Evolutionary conservation across 139 green algal species (phyloP).

Genomic region (Chlorella ohadii): DNA sequence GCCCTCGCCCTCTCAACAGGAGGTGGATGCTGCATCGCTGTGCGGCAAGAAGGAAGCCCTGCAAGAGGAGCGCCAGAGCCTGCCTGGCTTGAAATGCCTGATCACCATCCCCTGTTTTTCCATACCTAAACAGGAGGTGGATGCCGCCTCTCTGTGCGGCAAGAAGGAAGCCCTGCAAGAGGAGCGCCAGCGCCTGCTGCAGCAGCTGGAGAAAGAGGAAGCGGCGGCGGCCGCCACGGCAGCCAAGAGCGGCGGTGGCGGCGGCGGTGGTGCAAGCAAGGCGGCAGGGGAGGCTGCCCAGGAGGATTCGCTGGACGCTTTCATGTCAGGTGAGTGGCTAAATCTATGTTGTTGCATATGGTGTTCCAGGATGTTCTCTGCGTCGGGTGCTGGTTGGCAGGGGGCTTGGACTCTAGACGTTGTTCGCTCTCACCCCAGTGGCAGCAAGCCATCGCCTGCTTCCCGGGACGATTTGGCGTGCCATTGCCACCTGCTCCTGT

Average conservation of each 20-base stretch:
- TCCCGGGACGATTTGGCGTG: no score
- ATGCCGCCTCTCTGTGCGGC: conserved; percentile 63
- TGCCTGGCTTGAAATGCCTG: neutral
- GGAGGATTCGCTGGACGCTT: conserved; percentile 79
- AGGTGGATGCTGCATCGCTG: conserved; percentile 50
- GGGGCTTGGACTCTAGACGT: no score
- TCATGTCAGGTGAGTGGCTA: conserved; percentile 61
- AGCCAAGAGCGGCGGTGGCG: conserved; percentile 7
- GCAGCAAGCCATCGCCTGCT: no score
- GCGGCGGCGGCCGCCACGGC: conserved; percentile 29
- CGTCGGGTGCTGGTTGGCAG: no score
- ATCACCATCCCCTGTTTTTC: neutral
- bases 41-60: conserved; percentile 68
- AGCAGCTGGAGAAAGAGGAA: conserved; percentile 31
- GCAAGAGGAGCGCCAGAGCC: conserved; percentile 39
- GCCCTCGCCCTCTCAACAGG: no score
- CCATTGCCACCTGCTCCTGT: no score
- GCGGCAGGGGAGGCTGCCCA: conserved; percentile 12
- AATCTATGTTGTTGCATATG: neutral
- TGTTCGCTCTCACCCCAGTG: no score
- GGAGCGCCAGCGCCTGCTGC: conserved; percentile 47
- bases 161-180: conserved; percentile 62
- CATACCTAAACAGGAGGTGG: conserved; percentile 45
- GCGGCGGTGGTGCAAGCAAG: neutral
- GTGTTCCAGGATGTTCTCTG: no score